Conservation (phyloP, 805 yeast genomes). For the Nakazawaea anatomiae region DNA sequence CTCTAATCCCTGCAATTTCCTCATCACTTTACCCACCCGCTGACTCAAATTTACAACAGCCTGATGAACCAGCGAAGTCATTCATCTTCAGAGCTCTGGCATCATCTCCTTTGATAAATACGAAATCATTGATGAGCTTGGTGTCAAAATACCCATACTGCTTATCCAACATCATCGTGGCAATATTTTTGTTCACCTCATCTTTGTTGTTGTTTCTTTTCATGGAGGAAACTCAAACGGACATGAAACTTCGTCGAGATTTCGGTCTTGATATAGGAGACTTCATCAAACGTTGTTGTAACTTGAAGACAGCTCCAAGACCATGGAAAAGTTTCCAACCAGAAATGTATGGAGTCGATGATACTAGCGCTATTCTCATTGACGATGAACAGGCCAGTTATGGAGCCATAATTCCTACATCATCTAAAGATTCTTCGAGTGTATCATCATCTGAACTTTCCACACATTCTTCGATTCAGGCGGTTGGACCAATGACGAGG, state of each 20-base stretch:
- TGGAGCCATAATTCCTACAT: neutral
- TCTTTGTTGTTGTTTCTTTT: conserved; percentile 35
- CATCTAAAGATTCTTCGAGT: neutral
- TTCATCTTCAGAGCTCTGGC: neutral
- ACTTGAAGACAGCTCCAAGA: conserved; percentile 12
- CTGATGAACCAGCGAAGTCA: neutral
- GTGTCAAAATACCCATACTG: conserved; percentile 41
- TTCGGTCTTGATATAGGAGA: conserved; percentile 41
- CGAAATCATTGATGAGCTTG: neutral
- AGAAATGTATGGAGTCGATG: neutral
- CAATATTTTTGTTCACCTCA: conserved; percentile 29
- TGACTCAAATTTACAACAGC: too few species aligned
- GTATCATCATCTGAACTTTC: neutral
- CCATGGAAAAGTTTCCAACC: conserved; percentile 10
- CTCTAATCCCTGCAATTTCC: conserved; percentile 24
- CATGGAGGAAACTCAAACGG: conserved; percentile 40
- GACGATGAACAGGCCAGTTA: neutral
- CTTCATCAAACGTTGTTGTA: conserved; percentile 14
- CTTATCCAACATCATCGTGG: conserved; percentile 45
- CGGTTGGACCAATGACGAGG: conserved; percentile 9
- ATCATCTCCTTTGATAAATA: neutral
- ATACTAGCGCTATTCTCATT: neutral
- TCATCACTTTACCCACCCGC: neutral
- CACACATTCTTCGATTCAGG: neutral
- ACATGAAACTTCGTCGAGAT: conserved; percentile 32